These are phyloP conservation scores for Inga leiocalycina DNA, from an alignment of 306 rosid genomes.

Conservation along the genomic window DNA sequence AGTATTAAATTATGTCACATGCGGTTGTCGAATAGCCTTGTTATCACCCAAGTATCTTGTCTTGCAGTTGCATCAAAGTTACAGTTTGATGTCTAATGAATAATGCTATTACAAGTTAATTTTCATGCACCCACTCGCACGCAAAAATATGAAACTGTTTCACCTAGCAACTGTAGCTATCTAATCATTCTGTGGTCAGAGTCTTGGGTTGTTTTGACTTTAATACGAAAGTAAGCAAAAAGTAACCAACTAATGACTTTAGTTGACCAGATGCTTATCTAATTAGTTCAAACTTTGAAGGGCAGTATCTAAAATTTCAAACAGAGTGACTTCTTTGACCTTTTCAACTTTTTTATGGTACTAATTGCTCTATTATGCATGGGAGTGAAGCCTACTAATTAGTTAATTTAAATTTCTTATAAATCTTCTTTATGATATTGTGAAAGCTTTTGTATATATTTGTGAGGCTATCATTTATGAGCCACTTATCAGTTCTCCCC, in stretches of 20 bases:
- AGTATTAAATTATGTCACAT: not conserved
- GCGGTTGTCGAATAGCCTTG: not conserved
- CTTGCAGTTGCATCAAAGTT: conserved; percentile 3
- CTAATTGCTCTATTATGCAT: not conserved
- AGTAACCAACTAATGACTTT: not conserved
- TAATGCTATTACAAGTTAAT: conserved; percentile 8
- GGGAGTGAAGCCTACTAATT: not conserved
- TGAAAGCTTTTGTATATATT: conserved; percentile 1
- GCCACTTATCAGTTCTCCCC: conserved; percentile 1
- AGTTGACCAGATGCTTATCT: not conserved
- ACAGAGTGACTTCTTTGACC: not conserved
- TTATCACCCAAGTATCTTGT: conserved; percentile 3
- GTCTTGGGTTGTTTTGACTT: not conserved
- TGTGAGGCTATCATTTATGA: not conserved
- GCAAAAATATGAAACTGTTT: not conserved
- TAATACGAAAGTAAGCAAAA: not conserved
- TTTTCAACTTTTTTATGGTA: not conserved
- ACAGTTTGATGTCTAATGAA: conserved; percentile 10
- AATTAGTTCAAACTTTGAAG: not conserved
- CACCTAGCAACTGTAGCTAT: not conserved
- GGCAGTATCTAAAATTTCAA: not conserved
- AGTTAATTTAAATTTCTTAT: not conserved
- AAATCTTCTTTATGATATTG: not conserved
- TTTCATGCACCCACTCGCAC: not conserved
- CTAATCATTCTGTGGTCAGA: not conserved